phyloP scores from a whole-genome alignment of 2,329 filamentous ascomycete species.

The Cladorrhinum sp. region DNA sequence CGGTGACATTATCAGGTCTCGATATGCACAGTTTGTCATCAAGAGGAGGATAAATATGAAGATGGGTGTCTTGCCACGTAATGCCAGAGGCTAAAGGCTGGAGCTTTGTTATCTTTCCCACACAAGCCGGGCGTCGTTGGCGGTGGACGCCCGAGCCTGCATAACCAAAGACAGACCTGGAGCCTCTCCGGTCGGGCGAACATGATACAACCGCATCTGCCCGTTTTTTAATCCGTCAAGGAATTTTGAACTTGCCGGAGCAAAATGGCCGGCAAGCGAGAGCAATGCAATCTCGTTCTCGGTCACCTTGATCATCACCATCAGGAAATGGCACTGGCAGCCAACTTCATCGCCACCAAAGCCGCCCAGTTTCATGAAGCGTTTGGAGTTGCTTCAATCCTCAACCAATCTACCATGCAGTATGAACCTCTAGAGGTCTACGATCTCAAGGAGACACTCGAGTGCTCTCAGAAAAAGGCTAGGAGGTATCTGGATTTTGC shows the following conservation, averaged over 20 bases:
- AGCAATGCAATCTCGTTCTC: not conserved
- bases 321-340: not conserved
- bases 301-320: not conserved
- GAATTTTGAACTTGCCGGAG: not conserved
- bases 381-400: conserved; percentile 4
- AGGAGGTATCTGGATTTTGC: conserved; percentile 12
- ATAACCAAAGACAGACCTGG: not conserved
- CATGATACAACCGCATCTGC: not conserved
- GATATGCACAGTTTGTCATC: too few species aligned
- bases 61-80: not conserved
- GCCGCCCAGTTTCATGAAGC: conserved; percentile 15
- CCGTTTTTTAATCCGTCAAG: not conserved
- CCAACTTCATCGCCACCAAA: conserved; percentile 14
- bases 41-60: not conserved
- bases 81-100: not conserved
- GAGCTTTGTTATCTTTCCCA: not conserved
- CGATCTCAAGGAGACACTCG: conserved; percentile 14
- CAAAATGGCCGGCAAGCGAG: not conserved
- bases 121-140: not conserved
- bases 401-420: conserved; percentile 9
- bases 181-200: not conserved
- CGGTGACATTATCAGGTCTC: not conserved
- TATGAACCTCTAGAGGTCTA: conserved; percentile 13
- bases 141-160: not conserved
- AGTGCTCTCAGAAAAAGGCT: not conserved